Evolutionary conservation across 1,284 basidiomycete species (phyloP).

Genomic region (Ceratobasidium sp.): DNA sequence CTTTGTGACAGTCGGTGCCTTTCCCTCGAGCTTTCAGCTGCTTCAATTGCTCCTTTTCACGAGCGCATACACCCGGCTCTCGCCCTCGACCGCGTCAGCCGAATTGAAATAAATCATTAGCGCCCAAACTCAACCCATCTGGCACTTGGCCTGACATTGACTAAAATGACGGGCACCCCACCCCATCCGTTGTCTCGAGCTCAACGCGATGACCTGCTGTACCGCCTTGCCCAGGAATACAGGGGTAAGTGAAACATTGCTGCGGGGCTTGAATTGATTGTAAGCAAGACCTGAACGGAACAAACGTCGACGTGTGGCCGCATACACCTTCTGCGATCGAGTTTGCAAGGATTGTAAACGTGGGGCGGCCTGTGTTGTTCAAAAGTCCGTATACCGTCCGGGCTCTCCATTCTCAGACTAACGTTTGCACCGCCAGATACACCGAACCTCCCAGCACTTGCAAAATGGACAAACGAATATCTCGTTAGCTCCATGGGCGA

Average conservation of each 20-base stretch:
- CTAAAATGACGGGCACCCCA: constrained; percentile 10
- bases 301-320: constrained; percentile 64
- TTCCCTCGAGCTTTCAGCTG: not conserved
- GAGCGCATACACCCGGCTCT: not conserved
- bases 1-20: not conserved
- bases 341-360: constrained; percentile 75
- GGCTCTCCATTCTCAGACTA: not conserved
- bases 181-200: constrained; percentile 2
- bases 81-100: not conserved
- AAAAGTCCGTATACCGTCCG: constrained; percentile 60
- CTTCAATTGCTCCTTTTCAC: not conserved
- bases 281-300: constrained; percentile 71
- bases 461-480: constrained; percentile 72
- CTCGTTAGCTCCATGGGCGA: constrained; percentile 67
- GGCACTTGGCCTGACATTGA: not conserved
- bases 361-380: constrained; percentile 83
- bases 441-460: constrained; percentile 47
- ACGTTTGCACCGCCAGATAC: not conserved
- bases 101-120: constrained; percentile 17
- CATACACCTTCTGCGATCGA: constrained; percentile 73
- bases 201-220: constrained; percentile 41
- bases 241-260: constrained; percentile 49
- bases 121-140: constrained; percentile 16
- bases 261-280: constrained; percentile 8
- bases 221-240: constrained; percentile 51